Base-by-base conservation (phyloP, 139 green algal species). In the Yamagishiella unicocca region DNA sequence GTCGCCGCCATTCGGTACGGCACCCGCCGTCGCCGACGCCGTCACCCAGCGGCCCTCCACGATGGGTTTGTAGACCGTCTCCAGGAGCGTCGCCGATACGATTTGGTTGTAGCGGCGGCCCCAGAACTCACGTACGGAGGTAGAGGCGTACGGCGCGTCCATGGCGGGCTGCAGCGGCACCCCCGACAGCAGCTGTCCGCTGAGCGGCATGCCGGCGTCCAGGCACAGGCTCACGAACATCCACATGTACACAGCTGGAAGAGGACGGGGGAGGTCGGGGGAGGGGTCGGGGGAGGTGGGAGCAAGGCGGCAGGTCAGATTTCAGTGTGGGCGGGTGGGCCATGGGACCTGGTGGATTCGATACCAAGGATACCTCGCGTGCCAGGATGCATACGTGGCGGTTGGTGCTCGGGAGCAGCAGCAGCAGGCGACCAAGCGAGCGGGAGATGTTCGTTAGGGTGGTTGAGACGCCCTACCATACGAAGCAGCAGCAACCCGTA, bases 21-120 rank as follows among this genome's bases (percentile, higher is more conserved):
- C 40, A 2, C 5, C 54, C 27, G 3, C 40, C 74, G 58, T 6
- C 17, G 19, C 9, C 58, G 19, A 6, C 64, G 22, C 29, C 29
- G 70, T 37, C 37, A 83, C 22, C 45, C 64, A 85, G 35, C 74
- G 31, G 21, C 42, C 19, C 50, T 82, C 21, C 77, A 90, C 27
- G 50, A 90, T 61, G n/a, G 89, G 84, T 38, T 82, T 72, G 76
- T 85, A 92, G 37, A 92, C 62, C 5, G 78, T 85, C 24, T 88
- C 80, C 43, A 40, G 33, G 4, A 78, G 43, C 24, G 80, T 86
- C 8, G 62, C 43, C 2, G 67, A 81, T 4, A 87, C 82, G 50
- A 87, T 80, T 37, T 80, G 67, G 82, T 87, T 87, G 82, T 87
- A 87, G 14, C 82, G 67, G 10, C 67, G 66, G 33, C 82, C 82